Conservation (phyloP, 2,329 filamentous ascomycete species). For the Penicillium sp. region DNA sequence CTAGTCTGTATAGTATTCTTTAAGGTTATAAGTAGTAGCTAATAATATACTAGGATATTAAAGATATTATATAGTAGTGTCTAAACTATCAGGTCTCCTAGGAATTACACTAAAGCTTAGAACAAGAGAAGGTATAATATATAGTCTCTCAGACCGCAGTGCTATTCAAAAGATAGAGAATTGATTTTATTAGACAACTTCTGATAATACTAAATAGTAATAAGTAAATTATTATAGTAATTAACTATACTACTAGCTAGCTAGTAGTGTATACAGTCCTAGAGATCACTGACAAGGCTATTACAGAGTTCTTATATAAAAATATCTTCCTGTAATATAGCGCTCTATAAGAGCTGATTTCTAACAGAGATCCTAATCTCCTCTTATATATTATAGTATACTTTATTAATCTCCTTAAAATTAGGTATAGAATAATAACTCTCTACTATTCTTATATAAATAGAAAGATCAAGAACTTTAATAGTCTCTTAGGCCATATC, state of each 20-base stretch:
- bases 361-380: background rate
- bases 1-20: background rate
- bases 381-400: too few relatives aligned
- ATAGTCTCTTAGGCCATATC: too few relatives aligned
- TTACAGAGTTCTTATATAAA: slow-evolving; percentile 2
- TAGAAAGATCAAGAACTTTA: too few relatives aligned
- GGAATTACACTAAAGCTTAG: background rate
- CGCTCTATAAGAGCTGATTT: background rate
- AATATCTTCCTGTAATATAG: slow-evolving; percentile 9
- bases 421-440: too few relatives aligned
- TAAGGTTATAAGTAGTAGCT: background rate
- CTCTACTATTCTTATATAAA: too few relatives aligned
- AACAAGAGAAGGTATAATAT: background rate
- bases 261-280: too few relatives aligned
- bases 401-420: too few relatives aligned
- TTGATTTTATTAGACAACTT: slow-evolving; percentile 1
- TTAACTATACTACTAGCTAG: too few relatives aligned
- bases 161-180: background rate
- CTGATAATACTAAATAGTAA: too few relatives aligned
- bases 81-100: background rate
- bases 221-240: too few relatives aligned
- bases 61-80: background rate
- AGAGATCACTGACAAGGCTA: background rate
- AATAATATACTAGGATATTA: too few relatives aligned
- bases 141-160: background rate